Evolutionary conservation across 345 rosid genomes (phyloP).

Genomic region (Boechera stricta): DNA sequence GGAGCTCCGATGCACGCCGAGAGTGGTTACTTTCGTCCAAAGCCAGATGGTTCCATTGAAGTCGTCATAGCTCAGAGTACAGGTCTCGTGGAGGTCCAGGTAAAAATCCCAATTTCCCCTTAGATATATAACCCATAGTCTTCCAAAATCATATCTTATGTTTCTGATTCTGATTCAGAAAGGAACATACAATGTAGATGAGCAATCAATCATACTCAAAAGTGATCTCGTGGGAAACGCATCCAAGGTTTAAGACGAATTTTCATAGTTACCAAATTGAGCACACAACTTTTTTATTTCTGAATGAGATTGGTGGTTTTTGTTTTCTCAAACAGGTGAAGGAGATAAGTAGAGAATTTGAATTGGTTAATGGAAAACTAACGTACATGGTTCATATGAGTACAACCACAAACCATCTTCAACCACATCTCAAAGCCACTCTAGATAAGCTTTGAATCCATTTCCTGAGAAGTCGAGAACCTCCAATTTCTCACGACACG

Average conservation of each 20-base stretch:
- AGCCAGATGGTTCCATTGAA: conserved; percentile 69
- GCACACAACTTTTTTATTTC: background rate
- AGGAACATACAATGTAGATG: conserved; percentile 54
- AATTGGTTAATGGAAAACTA: conserved; percentile 58
- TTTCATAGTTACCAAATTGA: background rate
- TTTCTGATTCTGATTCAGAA: conserved; percentile 45
- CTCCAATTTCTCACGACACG: background rate
- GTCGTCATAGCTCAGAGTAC: conserved; percentile 80
- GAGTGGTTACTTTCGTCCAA: conserved; percentile 75
- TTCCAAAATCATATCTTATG: background rate
- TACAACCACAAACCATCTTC: conserved; percentile 55
- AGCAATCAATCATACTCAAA: conserved; percentile 58
- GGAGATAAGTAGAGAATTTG: conserved; percentile 56
- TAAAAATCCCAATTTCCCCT: conserved; percentile 10
- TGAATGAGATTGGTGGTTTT: background rate
- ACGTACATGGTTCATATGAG: conserved; percentile 61
- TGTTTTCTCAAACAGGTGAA: conserved; percentile 50
- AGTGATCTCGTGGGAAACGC: conserved; percentile 79
- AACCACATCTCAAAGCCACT: conserved; percentile 59
- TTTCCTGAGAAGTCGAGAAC: background rate
- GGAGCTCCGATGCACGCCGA: conserved; percentile 86
- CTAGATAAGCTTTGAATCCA: conserved; percentile 50
- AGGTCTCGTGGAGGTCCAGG: conserved; percentile 78
- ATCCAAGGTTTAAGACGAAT: conserved; percentile 56
- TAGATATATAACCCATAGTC: background rate